Evolutionary conservation across 371 early-diverging fungal genomes (phyloP).

Genomic region (Batrachochytrium dendrobatidis): DNA sequence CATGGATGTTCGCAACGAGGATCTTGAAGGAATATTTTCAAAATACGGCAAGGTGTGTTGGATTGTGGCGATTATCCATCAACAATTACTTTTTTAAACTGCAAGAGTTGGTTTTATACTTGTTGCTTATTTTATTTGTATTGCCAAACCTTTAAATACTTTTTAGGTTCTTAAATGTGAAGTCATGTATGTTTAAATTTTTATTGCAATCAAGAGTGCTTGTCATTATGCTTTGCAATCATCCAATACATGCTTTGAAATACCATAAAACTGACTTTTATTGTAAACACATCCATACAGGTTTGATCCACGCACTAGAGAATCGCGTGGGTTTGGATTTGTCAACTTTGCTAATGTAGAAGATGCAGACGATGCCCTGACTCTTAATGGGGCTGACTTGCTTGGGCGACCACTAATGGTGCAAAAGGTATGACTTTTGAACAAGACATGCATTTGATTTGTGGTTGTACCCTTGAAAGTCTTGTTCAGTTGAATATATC

Average conservation of each 20-base stretch:
- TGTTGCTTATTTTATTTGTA: too few species aligned
- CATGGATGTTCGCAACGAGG: slow-evolving; percentile 47
- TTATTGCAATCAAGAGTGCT: background rate
- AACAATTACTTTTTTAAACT: background rate
- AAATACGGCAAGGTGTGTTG: slow-evolving; percentile 63
- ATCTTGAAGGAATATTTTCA: slow-evolving; percentile 62
- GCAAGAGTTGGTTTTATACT: background rate
- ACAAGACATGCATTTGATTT: background rate
- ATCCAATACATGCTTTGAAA: background rate
- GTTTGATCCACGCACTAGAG: slow-evolving; percentile 69
- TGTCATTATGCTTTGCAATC: background rate
- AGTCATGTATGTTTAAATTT: background rate
- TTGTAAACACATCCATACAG: too few species aligned
- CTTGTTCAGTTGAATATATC: background rate
- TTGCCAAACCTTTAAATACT: background rate
- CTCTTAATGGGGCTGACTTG: slow-evolving; percentile 58
- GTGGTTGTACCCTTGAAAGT: too few species aligned
- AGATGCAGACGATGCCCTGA: slow-evolving; percentile 67
- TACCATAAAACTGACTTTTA: background rate
- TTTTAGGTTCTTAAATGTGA: background rate
- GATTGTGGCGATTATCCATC: background rate
- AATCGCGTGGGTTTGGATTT: slow-evolving; percentile 74
- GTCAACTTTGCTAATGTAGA: slow-evolving; percentile 65
- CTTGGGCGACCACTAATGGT: slow-evolving; percentile 67
- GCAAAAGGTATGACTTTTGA: slow-evolving; percentile 51